A percentile compares a stretch with the other conserved stretches of the same genome.
Evolutionary conservation across 306 rosid genomes (phyloP).

Genomic region (Hylodesmum podocarpum): DNA sequence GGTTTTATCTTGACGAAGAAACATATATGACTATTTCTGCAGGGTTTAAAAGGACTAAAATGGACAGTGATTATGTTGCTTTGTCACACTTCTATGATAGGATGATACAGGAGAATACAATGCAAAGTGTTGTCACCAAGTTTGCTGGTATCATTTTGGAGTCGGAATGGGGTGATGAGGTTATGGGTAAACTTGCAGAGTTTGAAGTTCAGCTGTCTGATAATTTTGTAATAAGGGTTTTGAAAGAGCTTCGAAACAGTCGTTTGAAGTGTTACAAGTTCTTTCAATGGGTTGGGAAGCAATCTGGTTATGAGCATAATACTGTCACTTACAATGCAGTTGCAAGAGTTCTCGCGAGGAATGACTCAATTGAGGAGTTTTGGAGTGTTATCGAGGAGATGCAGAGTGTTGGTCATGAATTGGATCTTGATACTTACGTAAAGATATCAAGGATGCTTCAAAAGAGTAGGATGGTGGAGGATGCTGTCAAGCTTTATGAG

Average conservation of each 20-base stretch:
- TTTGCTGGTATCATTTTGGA: slow-evolving; percentile 53
- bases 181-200: slow-evolving; percentile 48
- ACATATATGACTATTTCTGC: slow-evolving; percentile 43
- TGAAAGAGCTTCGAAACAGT: slow-evolving; percentile 56
- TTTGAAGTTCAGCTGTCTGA: slow-evolving; percentile 52
- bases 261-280: slow-evolving; percentile 60
- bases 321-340: slow-evolving; percentile 68
- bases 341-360: slow-evolving; percentile 63
- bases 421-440: slow-evolving; percentile 78
- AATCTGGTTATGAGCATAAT: slow-evolving; percentile 51
- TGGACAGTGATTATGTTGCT: slow-evolving; percentile 52
- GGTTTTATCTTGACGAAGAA: slow-evolving; percentile 62
- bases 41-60: slow-evolving; percentile 47
- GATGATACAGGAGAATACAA: slow-evolving; percentile 61
- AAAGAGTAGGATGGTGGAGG: slow-evolving; percentile 65
- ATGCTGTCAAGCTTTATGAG: slow-evolving; percentile 89
- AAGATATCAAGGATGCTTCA: slow-evolving; percentile 72
- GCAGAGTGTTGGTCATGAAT: slow-evolving; percentile 54
- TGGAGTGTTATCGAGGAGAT: slow-evolving; percentile 73
- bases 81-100: slow-evolving; percentile 48
- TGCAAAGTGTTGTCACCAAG: slow-evolving; percentile 50
- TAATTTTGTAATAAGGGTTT: slow-evolving; percentile 54
- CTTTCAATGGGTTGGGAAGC: slow-evolving; percentile 63
- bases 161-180: slow-evolving; percentile 60
- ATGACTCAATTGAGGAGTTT: slow-evolving; percentile 58